phyloP scores from a whole-genome alignment of 1,139 yeast genomes.

The Saccharomyces hybrid region DNA sequence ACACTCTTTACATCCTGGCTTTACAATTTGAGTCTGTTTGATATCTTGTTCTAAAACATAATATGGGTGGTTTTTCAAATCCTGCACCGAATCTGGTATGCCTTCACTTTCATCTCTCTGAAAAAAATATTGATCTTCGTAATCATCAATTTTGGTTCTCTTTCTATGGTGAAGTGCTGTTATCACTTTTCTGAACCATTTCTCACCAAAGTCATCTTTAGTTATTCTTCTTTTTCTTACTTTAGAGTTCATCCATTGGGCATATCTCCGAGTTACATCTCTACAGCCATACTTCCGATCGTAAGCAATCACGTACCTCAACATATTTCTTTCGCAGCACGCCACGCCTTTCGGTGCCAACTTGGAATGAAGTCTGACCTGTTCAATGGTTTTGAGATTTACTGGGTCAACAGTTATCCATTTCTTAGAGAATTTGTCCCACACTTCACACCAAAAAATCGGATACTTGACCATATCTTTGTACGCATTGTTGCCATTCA shows the following conservation, averaged over 20 bases:
- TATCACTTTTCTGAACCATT: slow-evolving; percentile 51
- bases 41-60: slow-evolving; percentile 75
- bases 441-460: slow-evolving; percentile 88
- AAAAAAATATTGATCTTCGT: slow-evolving; percentile 64
- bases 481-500: neutral
- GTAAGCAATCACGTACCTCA: slow-evolving; percentile 71
- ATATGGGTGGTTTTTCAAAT: slow-evolving; percentile 82
- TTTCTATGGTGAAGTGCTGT: slow-evolving; percentile 28
- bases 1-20: slow-evolving; percentile 53
- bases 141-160: slow-evolving; percentile 48
- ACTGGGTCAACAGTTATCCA: slow-evolving; percentile 90
- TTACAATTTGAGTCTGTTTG: slow-evolving; percentile 60
- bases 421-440: slow-evolving; percentile 63
- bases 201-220: slow-evolving; percentile 46
- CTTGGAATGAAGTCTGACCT: slow-evolving; percentile 53
- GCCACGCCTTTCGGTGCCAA: slow-evolving; percentile 66
- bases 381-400: slow-evolving; percentile 56
- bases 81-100: slow-evolving; percentile 76
- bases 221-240: slow-evolving; percentile 68
- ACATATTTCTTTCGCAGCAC: slow-evolving; percentile 49
- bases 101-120: slow-evolving; percentile 70
- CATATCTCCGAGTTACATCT: slow-evolving; percentile 83
- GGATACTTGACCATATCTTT: slow-evolving; percentile 42
- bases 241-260: slow-evolving; percentile 63
- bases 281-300: slow-evolving; percentile 57